These are phyloP conservation scores for Mycena sanguinolenta DNA, from an alignment of 768 basidiomycete genomes.

Conservation along the genomic window DNA sequence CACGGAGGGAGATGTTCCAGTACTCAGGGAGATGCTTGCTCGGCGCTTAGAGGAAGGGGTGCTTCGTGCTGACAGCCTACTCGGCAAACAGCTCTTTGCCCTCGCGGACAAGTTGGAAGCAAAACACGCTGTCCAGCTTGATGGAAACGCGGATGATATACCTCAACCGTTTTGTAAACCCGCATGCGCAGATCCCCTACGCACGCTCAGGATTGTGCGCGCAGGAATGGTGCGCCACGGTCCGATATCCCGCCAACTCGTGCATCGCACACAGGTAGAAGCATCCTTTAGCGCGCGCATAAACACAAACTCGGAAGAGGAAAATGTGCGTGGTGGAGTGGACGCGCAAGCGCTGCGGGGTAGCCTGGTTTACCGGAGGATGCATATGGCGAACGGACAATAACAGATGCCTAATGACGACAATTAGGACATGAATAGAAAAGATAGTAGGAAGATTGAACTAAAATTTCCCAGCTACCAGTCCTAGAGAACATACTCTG, in stretches of 20 bases:
- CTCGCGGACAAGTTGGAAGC: background rate
- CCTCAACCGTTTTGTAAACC: background rate
- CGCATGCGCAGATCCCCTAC: background rate
- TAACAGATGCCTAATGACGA: too few species aligned
- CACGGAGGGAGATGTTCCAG: background rate
- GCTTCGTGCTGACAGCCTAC: background rate
- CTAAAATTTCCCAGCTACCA: too few species aligned
- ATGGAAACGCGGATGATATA: too few species aligned
- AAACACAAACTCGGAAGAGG: background rate
- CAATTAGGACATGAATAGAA: too few species aligned
- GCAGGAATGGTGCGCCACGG: background rate
- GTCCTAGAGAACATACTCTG: too few species aligned
- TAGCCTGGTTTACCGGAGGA: constrained; percentile 14
- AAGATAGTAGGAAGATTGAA: too few species aligned
- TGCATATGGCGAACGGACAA: background rate
- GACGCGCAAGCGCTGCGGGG: background rate
- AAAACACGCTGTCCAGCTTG: background rate
- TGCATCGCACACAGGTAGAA: constrained; percentile 9
- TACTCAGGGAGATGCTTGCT: background rate
- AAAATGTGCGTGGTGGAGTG: background rate
- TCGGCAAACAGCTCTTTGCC: background rate
- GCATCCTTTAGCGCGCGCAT: constrained; percentile 6
- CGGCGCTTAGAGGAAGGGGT: background rate
- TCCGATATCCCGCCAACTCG: background rate
- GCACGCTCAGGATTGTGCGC: background rate